Conservation (phyloP, 352 stramenopile species). For the Pythium oligandrum region DNA sequence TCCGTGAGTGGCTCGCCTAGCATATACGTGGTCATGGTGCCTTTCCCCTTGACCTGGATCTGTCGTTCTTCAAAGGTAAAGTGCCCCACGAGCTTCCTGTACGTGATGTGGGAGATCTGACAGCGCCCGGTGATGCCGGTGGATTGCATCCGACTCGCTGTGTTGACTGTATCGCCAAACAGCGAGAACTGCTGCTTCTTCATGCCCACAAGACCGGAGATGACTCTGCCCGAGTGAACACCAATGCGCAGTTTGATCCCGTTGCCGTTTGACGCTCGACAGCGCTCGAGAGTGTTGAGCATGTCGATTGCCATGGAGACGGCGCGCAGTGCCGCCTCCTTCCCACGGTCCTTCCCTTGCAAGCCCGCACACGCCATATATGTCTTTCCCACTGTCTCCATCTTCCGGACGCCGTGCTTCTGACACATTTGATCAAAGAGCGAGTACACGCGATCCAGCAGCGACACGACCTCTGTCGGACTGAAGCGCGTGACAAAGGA, state of each 20-base stretch:
- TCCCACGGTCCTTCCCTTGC: slow-evolving; percentile 75
- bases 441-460: slow-evolving; percentile 91
- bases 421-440: slow-evolving; percentile 89
- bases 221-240: slow-evolving; percentile 86
- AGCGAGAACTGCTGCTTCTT: slow-evolving; percentile 93
- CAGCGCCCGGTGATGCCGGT: slow-evolving; percentile 75
- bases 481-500: slow-evolving; percentile 77
- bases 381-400: slow-evolving; percentile 91
- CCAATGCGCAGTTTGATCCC: slow-evolving; percentile 89
- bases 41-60: slow-evolving; percentile 86
- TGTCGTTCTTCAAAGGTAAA: slow-evolving; percentile 78
- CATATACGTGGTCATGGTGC: slow-evolving; percentile 79
- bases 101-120: slow-evolving; percentile 79
- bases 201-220: slow-evolving; percentile 86
- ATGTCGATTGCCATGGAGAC: slow-evolving; percentile 81
- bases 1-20: slow-evolving; percentile 68
- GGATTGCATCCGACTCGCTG: slow-evolving; percentile 86
- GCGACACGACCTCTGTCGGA: slow-evolving; percentile 69
- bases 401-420: slow-evolving; percentile 90
- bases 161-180: slow-evolving; percentile 93
- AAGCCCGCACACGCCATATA: slow-evolving; percentile 87
- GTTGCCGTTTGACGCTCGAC: slow-evolving; percentile 69
- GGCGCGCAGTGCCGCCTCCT: slow-evolving; percentile 65
- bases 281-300: slow-evolving; percentile 60
- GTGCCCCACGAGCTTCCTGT: slow-evolving; percentile 71